phyloP scores from a whole-genome alignment of 2,329 filamentous ascomycete genomes.

The Thielaviopsis ethacetica region DNA sequence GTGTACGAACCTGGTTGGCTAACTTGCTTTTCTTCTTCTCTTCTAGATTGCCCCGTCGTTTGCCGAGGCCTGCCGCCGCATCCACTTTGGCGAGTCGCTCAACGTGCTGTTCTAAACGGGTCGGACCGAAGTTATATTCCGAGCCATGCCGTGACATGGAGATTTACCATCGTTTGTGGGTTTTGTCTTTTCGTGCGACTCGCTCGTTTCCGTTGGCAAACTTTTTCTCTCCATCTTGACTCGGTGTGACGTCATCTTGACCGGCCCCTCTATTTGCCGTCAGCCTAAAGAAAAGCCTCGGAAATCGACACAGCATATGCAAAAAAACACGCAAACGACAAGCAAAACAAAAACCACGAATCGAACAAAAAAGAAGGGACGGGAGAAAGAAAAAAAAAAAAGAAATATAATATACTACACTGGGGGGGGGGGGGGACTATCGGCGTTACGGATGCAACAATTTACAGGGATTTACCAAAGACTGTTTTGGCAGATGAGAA shows the following conservation, averaged over 20 bases:
- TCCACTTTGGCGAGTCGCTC: slow-evolving; percentile 96
- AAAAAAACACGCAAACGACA: not conserved
- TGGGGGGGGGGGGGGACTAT: not conserved
- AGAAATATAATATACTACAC: not conserved
- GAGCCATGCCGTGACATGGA: no score
- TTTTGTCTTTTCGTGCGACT: no score
- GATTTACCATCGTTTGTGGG: no score
- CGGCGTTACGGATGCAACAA: not conserved
- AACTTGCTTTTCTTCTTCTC: not conserved
- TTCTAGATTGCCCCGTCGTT: slow-evolving; percentile 60
- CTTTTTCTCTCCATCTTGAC: not conserved
- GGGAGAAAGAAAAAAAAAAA: not conserved
- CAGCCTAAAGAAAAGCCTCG: no score
- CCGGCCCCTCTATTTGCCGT: not conserved
- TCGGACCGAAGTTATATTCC: not conserved
- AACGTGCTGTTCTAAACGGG: slow-evolving; percentile 57
- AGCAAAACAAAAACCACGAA: not conserved
- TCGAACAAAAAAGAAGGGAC: not conserved
- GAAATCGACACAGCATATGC: no score
- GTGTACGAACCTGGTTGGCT: no score
- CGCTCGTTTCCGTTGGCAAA: no score
- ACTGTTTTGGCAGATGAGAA: not conserved
- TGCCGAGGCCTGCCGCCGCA: slow-evolving; percentile 84
- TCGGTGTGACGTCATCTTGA: not conserved
- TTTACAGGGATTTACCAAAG: not conserved